A percentile compares a stretch with the other conserved stretches of the same genome.
Evolutionary conservation across 305 asterid genomes (phyloP).

Genomic region (Solanum hybrid): DNA sequence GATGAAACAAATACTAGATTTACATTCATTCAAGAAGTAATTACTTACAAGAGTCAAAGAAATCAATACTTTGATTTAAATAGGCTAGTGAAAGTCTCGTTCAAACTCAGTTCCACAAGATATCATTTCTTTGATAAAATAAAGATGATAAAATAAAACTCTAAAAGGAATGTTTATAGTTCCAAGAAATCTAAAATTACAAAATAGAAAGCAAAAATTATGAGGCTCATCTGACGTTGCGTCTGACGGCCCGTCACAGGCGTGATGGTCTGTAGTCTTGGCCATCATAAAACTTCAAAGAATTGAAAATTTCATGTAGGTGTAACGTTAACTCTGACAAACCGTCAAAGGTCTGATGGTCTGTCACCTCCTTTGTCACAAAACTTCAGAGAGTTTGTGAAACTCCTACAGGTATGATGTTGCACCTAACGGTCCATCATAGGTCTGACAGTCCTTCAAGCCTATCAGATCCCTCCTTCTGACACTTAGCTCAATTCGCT

Average conservation of each 20-base stretch:
- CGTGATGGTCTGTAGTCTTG: background rate
- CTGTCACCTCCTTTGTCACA: background rate
- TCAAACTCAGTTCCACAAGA: background rate
- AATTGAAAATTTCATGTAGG: background rate
- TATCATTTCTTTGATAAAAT: background rate
- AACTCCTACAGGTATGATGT: too few species aligned
- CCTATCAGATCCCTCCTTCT: background rate
- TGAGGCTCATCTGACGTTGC: background rate
- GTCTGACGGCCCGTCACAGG: background rate
- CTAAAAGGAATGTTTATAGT: background rate
- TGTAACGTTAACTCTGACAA: too few species aligned
- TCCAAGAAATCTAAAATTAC: background rate
- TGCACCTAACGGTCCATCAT: too few species aligned
- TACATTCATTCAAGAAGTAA: background rate
- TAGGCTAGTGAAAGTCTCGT: background rate
- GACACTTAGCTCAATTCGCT: too few species aligned
- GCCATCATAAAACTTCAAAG: background rate
- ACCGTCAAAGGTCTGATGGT: background rate
- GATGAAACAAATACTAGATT: background rate
- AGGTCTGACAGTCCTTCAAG: background rate
- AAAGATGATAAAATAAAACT: background rate
- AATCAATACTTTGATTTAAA: background rate
- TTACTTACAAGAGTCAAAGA: background rate
- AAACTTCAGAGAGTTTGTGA: background rate
- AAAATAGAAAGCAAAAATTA: background rate